These are phyloP conservation scores for Moesziomyces parantarcticus DNA, from an alignment of 1,284 basidiomycete genomes.

Conservation along the genomic window DNA sequence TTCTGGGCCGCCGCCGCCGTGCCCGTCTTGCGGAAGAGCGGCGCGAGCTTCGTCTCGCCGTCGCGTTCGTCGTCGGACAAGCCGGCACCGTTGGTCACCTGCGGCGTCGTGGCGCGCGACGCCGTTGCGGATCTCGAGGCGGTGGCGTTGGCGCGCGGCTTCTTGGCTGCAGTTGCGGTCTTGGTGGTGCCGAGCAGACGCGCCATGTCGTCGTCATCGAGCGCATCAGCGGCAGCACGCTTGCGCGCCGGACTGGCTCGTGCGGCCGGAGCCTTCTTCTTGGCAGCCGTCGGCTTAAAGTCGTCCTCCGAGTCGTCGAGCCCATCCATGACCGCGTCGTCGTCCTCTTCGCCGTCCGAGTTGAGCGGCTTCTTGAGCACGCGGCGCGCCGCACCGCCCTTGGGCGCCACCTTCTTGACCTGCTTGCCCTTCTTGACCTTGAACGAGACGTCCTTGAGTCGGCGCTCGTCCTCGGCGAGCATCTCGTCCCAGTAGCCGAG, in stretches of 20 bases:
- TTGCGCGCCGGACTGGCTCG: constrained; percentile 27
- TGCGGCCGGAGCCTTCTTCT: constrained; percentile 37
- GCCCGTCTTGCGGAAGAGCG: constrained; percentile 32
- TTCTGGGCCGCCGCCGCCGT: constrained; percentile 14
- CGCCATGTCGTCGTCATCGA: constrained; percentile 47
- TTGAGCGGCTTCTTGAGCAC: constrained; percentile 71
- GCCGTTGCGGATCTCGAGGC: constrained; percentile 17
- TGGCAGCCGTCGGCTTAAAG: constrained; percentile 44
- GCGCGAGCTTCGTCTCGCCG: constrained; percentile 32
- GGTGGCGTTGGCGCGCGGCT: constrained; percentile 21
- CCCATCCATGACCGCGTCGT: constrained; percentile 32
- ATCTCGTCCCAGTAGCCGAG: constrained; percentile 83
- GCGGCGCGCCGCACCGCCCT: constrained; percentile 71
- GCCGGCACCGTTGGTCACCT: constrained; percentile 25
- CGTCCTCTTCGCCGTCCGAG: constrained; percentile 72
- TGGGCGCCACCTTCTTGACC: constrained; percentile 76
- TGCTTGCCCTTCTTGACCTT: constrained; percentile 72
- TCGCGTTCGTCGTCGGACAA: constrained; percentile 12
- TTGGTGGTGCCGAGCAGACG: constrained; percentile 21
- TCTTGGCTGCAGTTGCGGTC: constrained; percentile 24
- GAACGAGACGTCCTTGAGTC: constrained; percentile 72
- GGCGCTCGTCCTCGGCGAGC: constrained; percentile 70
- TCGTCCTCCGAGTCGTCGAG: constrained; percentile 52
- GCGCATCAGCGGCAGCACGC: constrained; percentile 35
- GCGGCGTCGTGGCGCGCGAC: constrained; percentile 40